Percentiles rank a stretch among this genome's conserved stretches.
Conservation (phyloP, 306 rosid genomes). For the Amphicarpaea edgeworthii region DNA sequence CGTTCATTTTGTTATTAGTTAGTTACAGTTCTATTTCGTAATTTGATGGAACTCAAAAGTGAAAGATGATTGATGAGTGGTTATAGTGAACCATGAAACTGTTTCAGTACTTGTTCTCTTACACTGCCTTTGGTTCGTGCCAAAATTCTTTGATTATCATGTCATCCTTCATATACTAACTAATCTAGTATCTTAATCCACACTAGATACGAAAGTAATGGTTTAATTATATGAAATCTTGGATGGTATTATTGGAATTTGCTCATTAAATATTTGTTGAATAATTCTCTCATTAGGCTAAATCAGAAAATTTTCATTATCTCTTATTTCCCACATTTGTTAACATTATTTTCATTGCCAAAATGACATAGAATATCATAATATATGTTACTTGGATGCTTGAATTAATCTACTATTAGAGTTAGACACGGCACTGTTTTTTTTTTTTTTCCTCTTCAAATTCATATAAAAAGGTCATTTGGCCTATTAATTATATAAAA, state of each 20-base stretch:
- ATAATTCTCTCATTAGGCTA: background rate
- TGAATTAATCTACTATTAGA: constrained; percentile 6
- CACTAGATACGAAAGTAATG: too few species aligned
- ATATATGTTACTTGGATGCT: background rate
- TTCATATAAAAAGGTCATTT: too few species aligned
- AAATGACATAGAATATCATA: background rate
- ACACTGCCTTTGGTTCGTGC: background rate
- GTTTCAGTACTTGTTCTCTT: background rate
- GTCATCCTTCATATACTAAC: too few species aligned
- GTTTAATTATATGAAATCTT: too few species aligned
- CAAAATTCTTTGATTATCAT: background rate
- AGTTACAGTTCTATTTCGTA: too few species aligned
- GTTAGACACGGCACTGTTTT: background rate
- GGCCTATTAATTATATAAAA: background rate
- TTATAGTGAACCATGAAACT: background rate
- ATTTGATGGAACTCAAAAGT: too few species aligned
- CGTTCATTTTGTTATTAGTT: too few species aligned
- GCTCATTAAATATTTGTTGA: background rate
- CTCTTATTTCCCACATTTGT: background rate
- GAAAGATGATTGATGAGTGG: too few species aligned
- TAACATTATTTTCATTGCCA: background rate
- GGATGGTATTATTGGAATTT: too few species aligned
- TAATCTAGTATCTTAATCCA: too few species aligned
- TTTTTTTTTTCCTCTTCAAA: background rate
- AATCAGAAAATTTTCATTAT: background rate